A percentile compares a stretch with the other conserved stretches of the same genome.
Evolutionary conservation across 306 rosid species (phyloP).

Genomic region (Begonia peltatifolia): DNA sequence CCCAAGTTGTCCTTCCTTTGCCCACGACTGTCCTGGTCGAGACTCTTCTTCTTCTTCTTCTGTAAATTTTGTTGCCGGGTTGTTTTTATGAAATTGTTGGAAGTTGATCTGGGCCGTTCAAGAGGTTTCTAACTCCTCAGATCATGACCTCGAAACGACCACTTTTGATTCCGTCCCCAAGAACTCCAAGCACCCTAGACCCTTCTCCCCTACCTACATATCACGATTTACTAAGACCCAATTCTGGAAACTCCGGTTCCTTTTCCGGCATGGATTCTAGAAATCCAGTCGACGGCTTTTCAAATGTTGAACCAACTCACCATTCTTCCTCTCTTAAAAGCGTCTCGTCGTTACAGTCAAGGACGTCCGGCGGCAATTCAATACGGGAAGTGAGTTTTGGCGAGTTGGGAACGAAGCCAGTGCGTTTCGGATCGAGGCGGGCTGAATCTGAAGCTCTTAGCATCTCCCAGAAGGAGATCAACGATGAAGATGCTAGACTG

Average conservation of each 20-base stretch:
- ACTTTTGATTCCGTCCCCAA: constrained; percentile 33
- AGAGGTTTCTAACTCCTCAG: constrained; percentile 13
- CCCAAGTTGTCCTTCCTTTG: background rate
- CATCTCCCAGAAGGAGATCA: constrained; percentile 72
- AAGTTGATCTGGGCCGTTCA: constrained; percentile 6
- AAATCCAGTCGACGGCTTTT: constrained; percentile 23
- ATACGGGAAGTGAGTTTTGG: constrained; percentile 37
- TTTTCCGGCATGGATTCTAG: constrained; percentile 34
- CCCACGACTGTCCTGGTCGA: constrained; percentile 5
- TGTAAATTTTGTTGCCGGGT: constrained; percentile 1
- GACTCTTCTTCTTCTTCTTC: background rate
- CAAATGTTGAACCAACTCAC: constrained; percentile 19
- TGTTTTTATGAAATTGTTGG: constrained; percentile 11
- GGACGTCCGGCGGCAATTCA: constrained; percentile 29
- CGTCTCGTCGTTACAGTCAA: constrained; percentile 33
- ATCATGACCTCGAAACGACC: constrained; percentile 40
- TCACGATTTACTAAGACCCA: constrained; percentile 20
- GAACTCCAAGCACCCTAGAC: constrained; percentile 13
- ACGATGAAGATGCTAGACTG: constrained; percentile 73
- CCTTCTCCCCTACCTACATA: constrained; percentile 5
- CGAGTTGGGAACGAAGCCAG: constrained; percentile 47
- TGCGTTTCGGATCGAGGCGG: constrained; percentile 54
- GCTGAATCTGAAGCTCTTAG: constrained; percentile 50
- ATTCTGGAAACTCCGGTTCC: constrained; percentile 17
- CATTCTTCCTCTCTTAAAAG: constrained; percentile 44